A percentile compares a stretch with the other conserved stretches of the same genome.
phyloP scores from a whole-genome alignment of 169 alveolate species.

The Plasmodium knowlesi region DNA sequence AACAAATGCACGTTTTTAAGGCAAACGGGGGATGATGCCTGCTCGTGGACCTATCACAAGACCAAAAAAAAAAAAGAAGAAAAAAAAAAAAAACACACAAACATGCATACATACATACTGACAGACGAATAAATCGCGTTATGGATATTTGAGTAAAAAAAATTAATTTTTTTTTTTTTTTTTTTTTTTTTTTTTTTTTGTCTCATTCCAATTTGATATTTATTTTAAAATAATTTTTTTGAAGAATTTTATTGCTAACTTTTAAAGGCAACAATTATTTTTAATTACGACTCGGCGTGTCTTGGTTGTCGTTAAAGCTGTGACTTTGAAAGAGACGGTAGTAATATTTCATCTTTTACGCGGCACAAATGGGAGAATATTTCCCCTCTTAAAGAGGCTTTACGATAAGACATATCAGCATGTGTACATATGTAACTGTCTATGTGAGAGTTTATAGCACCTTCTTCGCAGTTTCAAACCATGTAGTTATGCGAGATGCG shows the following conservation, averaged over 20 bases:
- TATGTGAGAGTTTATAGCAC: neutral
- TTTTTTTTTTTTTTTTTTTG: conserved; percentile 4
- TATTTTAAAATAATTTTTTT: neutral
- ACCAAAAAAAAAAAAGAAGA: neutral
- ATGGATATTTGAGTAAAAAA: neutral
- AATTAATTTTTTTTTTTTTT: neutral
- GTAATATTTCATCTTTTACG: neutral
- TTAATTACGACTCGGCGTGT: neutral
- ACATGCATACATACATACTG: too few species aligned
- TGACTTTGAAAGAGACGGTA: neutral
- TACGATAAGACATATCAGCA: neutral
- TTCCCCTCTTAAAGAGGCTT: neutral
- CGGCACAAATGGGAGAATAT: neutral
- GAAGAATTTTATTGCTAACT: neutral
- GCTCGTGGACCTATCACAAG: neutral
- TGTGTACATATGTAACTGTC: neutral
- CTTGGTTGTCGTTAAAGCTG: neutral
- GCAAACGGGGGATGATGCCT: neutral
- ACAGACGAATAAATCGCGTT: neutral
- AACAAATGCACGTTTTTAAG: neutral
- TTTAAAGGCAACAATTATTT: conserved; percentile 1
- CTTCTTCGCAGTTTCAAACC: neutral
- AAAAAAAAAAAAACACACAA: too few species aligned
- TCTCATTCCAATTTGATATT: neutral
- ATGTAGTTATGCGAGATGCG: neutral